These are phyloP conservation scores for Talaromyces adpressus DNA, from an alignment of 495 filamentous ascomycete genomes.

Conservation along the genomic window DNA sequence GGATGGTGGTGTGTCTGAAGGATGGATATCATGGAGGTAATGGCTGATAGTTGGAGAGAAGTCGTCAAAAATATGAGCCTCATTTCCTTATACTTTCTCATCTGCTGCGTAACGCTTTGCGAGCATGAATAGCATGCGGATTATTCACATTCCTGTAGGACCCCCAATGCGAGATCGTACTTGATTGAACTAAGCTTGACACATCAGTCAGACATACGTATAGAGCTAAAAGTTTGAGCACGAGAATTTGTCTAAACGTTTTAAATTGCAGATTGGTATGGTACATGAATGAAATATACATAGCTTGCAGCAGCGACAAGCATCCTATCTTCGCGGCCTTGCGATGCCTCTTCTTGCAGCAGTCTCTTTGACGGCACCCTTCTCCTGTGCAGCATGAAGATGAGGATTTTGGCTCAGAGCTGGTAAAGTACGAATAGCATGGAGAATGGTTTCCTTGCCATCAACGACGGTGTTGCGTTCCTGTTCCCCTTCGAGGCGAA, in stretches of 20 bases:
- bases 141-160: too few relatives aligned
- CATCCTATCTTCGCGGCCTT: slow-evolving; percentile 1
- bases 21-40: background rate
- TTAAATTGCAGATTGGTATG: slow-evolving; percentile 3
- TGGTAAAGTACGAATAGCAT: slow-evolving; percentile 26
- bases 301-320: background rate
- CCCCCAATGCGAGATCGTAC: too few relatives aligned
- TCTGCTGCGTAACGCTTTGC: background rate
- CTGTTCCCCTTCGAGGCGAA: slow-evolving; percentile 24
- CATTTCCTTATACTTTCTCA: background rate
- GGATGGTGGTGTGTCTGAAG: background rate
- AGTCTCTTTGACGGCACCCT: slow-evolving; percentile 15
- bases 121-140: too few relatives aligned
- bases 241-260: background rate
- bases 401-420: slow-evolving; percentile 22
- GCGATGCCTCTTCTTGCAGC: background rate
- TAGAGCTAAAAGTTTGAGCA: too few relatives aligned
- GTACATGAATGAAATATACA: slow-evolving; percentile 8
- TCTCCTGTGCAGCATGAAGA: slow-evolving; percentile 17
- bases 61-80: background rate
- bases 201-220: too few relatives aligned
- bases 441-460: slow-evolving; percentile 30
- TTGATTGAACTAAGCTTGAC: too few relatives aligned
- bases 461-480: slow-evolving; percentile 24
- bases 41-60: background rate